Percentiles rank a stretch among this genome's conserved stretches.
phyloP scores from a whole-genome alignment of 768 basidiomycete genomes.

The Leccinum sublutescens region DNA sequence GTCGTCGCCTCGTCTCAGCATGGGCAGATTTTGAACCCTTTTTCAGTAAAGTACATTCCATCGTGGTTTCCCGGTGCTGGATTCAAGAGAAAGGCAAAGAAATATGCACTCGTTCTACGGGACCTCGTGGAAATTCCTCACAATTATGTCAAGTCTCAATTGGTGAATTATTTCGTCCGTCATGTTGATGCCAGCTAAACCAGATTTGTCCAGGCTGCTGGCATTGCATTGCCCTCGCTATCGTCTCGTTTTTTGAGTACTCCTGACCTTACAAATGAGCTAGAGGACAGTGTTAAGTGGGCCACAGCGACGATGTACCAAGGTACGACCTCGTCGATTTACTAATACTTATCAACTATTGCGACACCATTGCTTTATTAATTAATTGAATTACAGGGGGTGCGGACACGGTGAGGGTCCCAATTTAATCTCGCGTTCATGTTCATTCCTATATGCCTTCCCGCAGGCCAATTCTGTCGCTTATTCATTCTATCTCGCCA shows the following conservation, averaged over 20 bases:
- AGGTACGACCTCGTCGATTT: constrained; percentile 3
- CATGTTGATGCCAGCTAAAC: background rate
- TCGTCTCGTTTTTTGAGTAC: constrained; percentile 11
- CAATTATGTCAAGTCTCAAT: constrained; percentile 10
- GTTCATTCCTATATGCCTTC: background rate
- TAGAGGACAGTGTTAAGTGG: constrained; percentile 22
- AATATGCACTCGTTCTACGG: constrained; percentile 8
- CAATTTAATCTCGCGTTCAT: background rate
- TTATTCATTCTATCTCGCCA: constrained; percentile 26
- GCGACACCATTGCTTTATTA: background rate
- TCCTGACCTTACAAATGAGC: constrained; percentile 11
- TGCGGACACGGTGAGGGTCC: constrained; percentile 17
- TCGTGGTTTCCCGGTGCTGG: constrained; percentile 22
- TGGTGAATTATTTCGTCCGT: constrained; percentile 8
- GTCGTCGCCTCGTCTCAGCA: background rate
- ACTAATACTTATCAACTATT: background rate
- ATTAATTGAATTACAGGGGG: constrained; percentile 15
- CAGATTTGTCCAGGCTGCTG: constrained; percentile 10
- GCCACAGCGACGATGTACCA: constrained; percentile 9
- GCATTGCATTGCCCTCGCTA: constrained; percentile 16
- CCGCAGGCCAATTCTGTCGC: constrained; percentile 10
- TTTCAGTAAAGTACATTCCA: constrained; percentile 25
- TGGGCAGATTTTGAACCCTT: background rate
- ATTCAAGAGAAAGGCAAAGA: constrained; percentile 15
- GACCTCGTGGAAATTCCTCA: constrained; percentile 14